Evolutionary conservation across 2,329 filamentous ascomycete species (phyloP).

Genomic region (Diplodia sapinea): DNA sequence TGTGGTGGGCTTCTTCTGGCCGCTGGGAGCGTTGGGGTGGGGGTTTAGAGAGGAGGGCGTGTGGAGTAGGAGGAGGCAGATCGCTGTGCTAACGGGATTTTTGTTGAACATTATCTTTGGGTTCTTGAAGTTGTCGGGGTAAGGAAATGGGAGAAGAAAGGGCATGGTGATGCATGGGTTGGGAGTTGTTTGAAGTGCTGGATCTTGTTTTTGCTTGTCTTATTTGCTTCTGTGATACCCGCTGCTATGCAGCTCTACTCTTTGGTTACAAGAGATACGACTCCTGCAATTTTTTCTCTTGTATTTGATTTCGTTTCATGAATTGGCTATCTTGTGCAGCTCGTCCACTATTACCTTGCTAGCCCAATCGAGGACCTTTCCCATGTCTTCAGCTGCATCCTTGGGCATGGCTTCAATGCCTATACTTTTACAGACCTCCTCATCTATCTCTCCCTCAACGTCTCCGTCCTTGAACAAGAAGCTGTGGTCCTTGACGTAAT

Average conservation of each 20-base stretch:
- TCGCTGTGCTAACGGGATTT: conserved; percentile 86
- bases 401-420: conserved; percentile 49
- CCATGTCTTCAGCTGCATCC: conserved; percentile 45
- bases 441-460: conserved; percentile 63
- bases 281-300: too few species aligned
- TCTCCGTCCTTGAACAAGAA: conserved; percentile 78
- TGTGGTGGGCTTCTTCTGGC: conserved; percentile 93
- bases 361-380: conserved; percentile 27
- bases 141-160: neutral
- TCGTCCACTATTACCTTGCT: conserved; percentile 10
- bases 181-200: neutral
- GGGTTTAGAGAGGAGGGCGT: conserved; percentile 84
- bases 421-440: conserved; percentile 44
- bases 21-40: conserved; percentile 84
- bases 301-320: neutral
- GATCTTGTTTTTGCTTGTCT: neutral
- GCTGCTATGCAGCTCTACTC: conserved; percentile 24
- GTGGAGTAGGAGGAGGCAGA: conserved; percentile 80
- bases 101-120: conserved; percentile 80
- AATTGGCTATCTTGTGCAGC: neutral
- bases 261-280: neutral
- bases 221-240: conserved; percentile 20
- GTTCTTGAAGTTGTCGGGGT: conserved; percentile 57
- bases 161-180: neutral
- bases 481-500: conserved; percentile 80